These are phyloP conservation scores for Fusarium floridanum DNA, from an alignment of 2,329 filamentous ascomycete genomes.

Conservation along the genomic window DNA sequence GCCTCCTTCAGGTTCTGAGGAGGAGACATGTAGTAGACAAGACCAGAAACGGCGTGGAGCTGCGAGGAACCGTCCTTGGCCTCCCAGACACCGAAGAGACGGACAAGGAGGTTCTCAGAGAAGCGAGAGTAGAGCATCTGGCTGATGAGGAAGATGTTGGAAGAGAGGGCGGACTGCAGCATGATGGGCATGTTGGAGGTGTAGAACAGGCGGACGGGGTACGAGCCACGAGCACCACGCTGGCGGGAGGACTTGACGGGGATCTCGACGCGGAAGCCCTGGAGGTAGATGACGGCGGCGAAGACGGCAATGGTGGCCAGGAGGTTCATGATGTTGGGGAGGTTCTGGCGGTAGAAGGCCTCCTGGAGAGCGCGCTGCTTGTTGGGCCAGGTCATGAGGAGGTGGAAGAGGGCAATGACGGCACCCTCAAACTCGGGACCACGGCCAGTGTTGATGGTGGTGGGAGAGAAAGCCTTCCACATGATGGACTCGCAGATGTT, in stretches of 20 bases:
- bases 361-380: slow-evolving; percentile 98
- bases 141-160: slow-evolving; percentile 98
- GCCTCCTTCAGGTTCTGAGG: slow-evolving; percentile 98
- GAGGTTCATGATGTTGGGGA: slow-evolving; percentile 99
- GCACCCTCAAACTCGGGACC: slow-evolving; percentile 99
- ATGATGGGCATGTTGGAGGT: slow-evolving; percentile 99
- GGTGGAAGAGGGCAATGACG: slow-evolving; percentile 97
- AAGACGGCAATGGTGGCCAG: slow-evolving; percentile 94
- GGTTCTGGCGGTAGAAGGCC: slow-evolving; percentile 99
- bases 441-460: slow-evolving; percentile 98
- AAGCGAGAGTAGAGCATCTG: slow-evolving; percentile 99
- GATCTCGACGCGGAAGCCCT: slow-evolving; percentile 99
- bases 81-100: slow-evolving; percentile 98
- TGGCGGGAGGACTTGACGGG: slow-evolving; percentile 99
- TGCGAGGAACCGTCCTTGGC: slow-evolving; percentile 95
- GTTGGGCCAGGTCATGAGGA: slow-evolving; percentile 98
- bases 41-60: slow-evolving; percentile 91
- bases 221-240: slow-evolving; percentile 97
- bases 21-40: slow-evolving; percentile 99
- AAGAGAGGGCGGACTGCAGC: slow-evolving; percentile 97
- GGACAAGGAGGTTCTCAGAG: slow-evolving; percentile 98
- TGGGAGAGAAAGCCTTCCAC: slow-evolving; percentile 99
- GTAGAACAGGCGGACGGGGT: slow-evolving; percentile 99
- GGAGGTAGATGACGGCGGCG: slow-evolving; percentile 97
- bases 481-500: slow-evolving; percentile 99